Conservation (phyloP, 768 basidiomycete genomes). For the Suillus placidus region DNA sequence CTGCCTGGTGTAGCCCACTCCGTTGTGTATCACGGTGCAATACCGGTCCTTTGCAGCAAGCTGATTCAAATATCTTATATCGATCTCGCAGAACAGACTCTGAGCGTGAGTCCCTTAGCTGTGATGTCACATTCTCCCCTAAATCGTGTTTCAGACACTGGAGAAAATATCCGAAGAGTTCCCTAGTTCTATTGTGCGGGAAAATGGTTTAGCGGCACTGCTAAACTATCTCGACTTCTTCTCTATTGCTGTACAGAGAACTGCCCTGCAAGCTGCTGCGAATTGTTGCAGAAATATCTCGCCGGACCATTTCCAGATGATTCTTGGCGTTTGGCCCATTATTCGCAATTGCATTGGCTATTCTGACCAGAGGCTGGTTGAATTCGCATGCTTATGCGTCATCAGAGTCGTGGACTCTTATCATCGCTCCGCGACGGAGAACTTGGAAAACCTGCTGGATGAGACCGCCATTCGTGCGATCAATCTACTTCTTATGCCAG, state of each 20-base stretch:
- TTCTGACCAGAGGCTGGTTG: conserved; percentile 95
- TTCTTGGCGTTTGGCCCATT: conserved; percentile 88
- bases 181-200: conserved; percentile 92
- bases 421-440: conserved; percentile 79
- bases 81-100: conserved; percentile 96
- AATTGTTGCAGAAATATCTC: conserved; percentile 96
- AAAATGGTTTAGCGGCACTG: conserved; percentile 90
- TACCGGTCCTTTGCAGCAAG: conserved; percentile 96
- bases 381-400: conserved; percentile 93
- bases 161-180: conserved; percentile 99
- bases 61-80: conserved; percentile 97
- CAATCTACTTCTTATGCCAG: conserved; percentile 82
- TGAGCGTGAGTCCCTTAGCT: conserved; percentile 72
- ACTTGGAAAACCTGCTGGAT: conserved; percentile 86
- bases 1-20: conserved; percentile 96
- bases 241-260: conserved; percentile 95
- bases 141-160: conserved; percentile 65
- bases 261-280: conserved; percentile 93
- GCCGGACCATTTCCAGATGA: conserved; percentile 85
- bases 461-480: conserved; percentile 78
- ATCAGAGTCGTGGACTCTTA: conserved; percentile 95
- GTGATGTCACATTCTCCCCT: conserved; percentile 17
- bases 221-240: conserved; percentile 98
- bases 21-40: conserved; percentile 97
- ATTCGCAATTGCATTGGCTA: conserved; percentile 91